These are phyloP conservation scores for Solanum lignicaule DNA, from an alignment of 257 asterid genomes.

Conservation along the genomic window DNA sequence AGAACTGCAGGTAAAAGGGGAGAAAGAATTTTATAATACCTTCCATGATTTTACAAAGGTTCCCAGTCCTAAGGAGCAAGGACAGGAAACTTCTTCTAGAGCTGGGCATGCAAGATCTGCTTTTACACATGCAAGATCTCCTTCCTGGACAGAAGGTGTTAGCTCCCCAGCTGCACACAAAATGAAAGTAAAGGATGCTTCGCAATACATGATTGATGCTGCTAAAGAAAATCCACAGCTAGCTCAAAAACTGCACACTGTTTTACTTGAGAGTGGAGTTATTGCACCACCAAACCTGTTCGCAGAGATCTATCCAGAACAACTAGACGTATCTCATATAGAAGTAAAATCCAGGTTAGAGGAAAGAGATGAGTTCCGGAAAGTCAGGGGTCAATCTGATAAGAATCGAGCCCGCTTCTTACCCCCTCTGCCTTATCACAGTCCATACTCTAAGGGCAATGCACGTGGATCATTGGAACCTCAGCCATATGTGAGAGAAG, in stretches of 20 bases:
- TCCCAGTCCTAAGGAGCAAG: constrained; percentile 22
- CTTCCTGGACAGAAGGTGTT: constrained; percentile 98
- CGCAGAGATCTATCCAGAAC: constrained; percentile 55
- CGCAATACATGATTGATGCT: constrained; percentile 91
- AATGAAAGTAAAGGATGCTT: constrained; percentile 83
- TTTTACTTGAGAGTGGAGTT: constrained; percentile 88
- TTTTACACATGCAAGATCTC: constrained; percentile 73
- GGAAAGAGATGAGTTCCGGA: constrained; percentile 21
- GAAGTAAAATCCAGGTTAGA: constrained; percentile 27
- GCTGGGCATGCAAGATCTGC: constrained; percentile 26
- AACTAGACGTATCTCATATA: constrained; percentile 21
- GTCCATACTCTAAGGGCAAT: constrained; percentile 28
- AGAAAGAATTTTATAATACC: constrained; percentile 18
- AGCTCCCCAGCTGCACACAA: constrained; percentile 83
- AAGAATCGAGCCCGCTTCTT: constrained; percentile 33
- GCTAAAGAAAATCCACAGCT: constrained; percentile 91
- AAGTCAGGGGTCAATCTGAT: constrained; percentile 20
- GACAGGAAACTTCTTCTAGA: constrained; percentile 31
- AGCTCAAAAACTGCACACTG: constrained; percentile 94
- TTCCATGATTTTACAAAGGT: constrained; percentile 19
- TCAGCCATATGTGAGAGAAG: constrained; percentile 29
- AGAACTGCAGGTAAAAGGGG: constrained; percentile 14
- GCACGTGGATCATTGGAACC: constrained; percentile 24
- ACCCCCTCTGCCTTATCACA: constrained; percentile 72
- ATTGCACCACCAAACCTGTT: constrained; percentile 90